Percentiles rank a stretch among this genome's conserved stretches.
phyloP scores from a whole-genome alignment of 768 basidiomycete species.

The Russula compacta region DNA sequence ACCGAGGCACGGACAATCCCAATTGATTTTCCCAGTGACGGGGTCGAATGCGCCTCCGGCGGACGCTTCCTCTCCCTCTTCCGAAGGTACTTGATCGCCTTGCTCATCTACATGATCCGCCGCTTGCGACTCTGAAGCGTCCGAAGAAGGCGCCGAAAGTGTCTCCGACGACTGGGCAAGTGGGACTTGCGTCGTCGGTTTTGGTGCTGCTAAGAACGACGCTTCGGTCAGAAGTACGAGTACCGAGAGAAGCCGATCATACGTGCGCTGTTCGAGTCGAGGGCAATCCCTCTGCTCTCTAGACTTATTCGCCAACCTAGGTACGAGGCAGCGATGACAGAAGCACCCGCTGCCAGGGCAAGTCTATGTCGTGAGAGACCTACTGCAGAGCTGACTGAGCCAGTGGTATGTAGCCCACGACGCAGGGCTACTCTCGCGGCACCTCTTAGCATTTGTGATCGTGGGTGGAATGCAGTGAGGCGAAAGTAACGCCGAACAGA shows the following conservation, averaged over 20 bases:
- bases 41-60: slow-evolving; percentile 74
- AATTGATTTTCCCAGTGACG: slow-evolving; percentile 97
- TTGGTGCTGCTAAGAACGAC: slow-evolving; percentile 4
- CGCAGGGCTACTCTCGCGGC: slow-evolving; percentile 8
- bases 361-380: slow-evolving; percentile 15
- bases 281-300: slow-evolving; percentile 19
- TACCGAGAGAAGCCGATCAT: background rate
- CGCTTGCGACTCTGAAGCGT: background rate
- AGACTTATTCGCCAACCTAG: slow-evolving; percentile 26
- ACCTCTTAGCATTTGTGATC: slow-evolving; percentile 13
- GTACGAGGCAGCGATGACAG: slow-evolving; percentile 27
- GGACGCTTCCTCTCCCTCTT: slow-evolving; percentile 22
- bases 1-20: slow-evolving; percentile 98
- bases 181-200: background rate
- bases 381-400: background rate
- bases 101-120: background rate
- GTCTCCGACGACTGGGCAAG: slow-evolving; percentile 1
- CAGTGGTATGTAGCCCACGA: slow-evolving; percentile 15
- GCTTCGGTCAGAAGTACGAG: slow-evolving; percentile 8
- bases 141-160: background rate
- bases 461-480: background rate
- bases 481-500: background rate
- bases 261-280: slow-evolving; percentile 20
- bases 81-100: slow-evolving; percentile 22
- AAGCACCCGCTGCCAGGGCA: slow-evolving; percentile 25